Conservation (phyloP, 2,329 filamentous ascomycete species). For the Pseudogymnoascus pannorum region DNA sequence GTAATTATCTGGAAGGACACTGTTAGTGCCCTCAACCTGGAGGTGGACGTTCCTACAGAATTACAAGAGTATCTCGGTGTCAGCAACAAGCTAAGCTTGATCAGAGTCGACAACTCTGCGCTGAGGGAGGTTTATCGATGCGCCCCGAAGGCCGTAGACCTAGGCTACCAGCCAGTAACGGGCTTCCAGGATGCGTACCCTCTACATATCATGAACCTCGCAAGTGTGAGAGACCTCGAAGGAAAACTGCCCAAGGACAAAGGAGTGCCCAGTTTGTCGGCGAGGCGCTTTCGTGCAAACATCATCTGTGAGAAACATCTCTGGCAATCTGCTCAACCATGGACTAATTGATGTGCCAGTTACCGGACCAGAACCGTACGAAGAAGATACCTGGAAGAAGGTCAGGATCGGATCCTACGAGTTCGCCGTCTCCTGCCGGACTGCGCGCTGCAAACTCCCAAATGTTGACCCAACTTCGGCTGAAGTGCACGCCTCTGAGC, state of each 20-base stretch:
- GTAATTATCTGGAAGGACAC: slow-evolving; percentile 60
- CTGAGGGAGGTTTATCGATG: slow-evolving; percentile 52
- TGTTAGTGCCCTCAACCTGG: slow-evolving; percentile 48
- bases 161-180: slow-evolving; percentile 57
- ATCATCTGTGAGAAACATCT: slow-evolving; percentile 48
- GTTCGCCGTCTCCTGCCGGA: slow-evolving; percentile 56
- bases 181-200: slow-evolving; percentile 70
- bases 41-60: slow-evolving; percentile 51
- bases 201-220: slow-evolving; percentile 59
- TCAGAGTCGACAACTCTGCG: slow-evolving; percentile 54
- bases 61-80: slow-evolving; percentile 60
- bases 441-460: slow-evolving; percentile 62
- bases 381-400: slow-evolving; percentile 63
- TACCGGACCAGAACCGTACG: slow-evolving; percentile 54
- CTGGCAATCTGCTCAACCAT: neutral
- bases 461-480: slow-evolving; percentile 54
- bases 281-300: slow-evolving; percentile 62
- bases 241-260: slow-evolving; percentile 45
- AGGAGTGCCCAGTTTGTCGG: slow-evolving; percentile 45
- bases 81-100: slow-evolving; percentile 57
- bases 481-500: slow-evolving; percentile 37
- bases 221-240: slow-evolving; percentile 55
- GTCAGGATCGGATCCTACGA: slow-evolving; percentile 46
- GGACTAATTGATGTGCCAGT: slow-evolving; percentile 35
- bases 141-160: slow-evolving; percentile 49